Conservation (phyloP, 331 rosid species). For the Malus hybrid region DNA sequence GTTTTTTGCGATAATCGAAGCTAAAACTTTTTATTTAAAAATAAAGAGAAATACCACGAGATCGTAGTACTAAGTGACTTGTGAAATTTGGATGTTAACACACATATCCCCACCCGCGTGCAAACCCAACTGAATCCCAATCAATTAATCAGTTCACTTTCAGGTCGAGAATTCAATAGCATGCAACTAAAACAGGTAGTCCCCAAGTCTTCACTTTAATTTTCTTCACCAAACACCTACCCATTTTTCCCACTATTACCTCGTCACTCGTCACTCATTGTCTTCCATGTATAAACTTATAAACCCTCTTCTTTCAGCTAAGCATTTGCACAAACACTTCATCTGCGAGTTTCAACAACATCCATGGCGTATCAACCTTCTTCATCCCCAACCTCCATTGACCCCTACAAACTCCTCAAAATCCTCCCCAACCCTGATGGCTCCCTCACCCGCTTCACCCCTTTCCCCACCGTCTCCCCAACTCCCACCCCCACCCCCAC, state of each 20-base stretch:
- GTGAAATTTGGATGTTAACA: no score
- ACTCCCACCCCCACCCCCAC: not conserved
- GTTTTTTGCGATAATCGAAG: rapidly evolving
- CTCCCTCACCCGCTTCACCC: slow-evolving; percentile 36
- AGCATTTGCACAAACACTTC: not conserved
- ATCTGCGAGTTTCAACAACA: not conserved
- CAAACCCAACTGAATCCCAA: not conserved
- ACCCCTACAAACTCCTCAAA: slow-evolving; percentile 38
- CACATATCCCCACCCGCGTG: not conserved
- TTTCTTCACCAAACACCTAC: not conserved
- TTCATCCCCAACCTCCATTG: slow-evolving; percentile 10
- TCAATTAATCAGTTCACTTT: not conserved
- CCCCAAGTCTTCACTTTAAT: not conserved
- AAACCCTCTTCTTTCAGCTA: not conserved
- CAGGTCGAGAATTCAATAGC: not conserved
- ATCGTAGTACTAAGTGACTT: no score
- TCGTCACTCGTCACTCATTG: not conserved
- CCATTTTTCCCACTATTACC: not conserved
- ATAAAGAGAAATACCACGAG: no score
- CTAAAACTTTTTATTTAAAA: rapidly evolving
- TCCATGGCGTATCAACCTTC: slow-evolving; percentile 33
- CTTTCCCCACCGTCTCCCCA: slow-evolving; percentile 14
- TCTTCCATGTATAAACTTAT: not conserved
- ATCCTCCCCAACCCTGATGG: slow-evolving; percentile 48
- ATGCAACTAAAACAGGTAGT: not conserved